phyloP scores from a whole-genome alignment of 148 eudicot genomes.

The Euryodendron excelsum region DNA sequence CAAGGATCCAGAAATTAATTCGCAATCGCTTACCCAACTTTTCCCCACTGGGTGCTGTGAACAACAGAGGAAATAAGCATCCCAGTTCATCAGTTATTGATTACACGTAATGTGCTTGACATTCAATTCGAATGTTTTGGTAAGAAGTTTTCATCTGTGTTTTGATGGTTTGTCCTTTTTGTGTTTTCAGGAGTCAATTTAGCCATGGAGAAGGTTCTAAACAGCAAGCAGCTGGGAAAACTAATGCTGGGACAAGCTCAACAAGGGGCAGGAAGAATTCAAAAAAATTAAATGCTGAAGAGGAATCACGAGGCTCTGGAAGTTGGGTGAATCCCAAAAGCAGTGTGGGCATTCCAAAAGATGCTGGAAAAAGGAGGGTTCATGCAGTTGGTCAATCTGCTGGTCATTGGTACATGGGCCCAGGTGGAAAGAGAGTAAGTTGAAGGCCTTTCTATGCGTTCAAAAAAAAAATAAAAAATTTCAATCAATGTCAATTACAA shows the following conservation, averaged over 20 bases:
- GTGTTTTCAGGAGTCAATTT: constrained; percentile 68
- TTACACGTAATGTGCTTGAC: constrained; percentile 53
- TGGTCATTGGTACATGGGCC: constrained; percentile 69
- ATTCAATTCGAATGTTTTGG: not conserved
- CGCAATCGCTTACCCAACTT: constrained; percentile 72
- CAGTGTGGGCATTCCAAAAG: constrained; percentile 41
- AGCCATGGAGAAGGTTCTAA: constrained; percentile 44
- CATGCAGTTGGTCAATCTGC: constrained; percentile 63
- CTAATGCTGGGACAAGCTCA: constrained; percentile 27
- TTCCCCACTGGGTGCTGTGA: constrained; percentile 49
- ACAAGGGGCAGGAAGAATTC: constrained; percentile 37
- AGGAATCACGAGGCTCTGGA: constrained; percentile 34
- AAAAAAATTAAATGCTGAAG: constrained; percentile 31
- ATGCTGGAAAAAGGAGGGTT: constrained; percentile 81
- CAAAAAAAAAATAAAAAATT: not conserved
- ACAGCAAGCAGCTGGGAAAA: constrained; percentile 31
- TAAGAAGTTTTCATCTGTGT: not conserved
- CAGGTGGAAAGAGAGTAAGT: constrained; percentile 72
- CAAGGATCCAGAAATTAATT: constrained; percentile 64
- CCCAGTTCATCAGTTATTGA: constrained; percentile 53
- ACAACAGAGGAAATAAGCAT: constrained; percentile 34
- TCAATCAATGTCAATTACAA: not conserved
- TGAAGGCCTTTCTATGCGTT: not conserved
- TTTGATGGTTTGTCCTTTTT: not conserved
- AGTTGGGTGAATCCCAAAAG: constrained; percentile 66